Conservation (phyloP, 2,329 filamentous ascomycete species). For the Rosellinia necatrix region DNA sequence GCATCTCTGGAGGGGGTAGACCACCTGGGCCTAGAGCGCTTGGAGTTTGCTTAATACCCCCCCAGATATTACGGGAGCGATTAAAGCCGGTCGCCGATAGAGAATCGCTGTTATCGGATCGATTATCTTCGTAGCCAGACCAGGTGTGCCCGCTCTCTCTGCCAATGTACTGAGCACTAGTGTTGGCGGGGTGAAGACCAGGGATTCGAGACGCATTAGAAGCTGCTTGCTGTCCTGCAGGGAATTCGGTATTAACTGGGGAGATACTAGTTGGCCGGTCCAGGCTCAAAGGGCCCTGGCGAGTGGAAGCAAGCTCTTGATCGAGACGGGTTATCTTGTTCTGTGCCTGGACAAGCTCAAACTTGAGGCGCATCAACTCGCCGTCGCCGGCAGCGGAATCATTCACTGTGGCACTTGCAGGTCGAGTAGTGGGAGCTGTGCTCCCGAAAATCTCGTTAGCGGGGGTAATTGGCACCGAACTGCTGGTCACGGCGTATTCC, state of each 20-base stretch:
- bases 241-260: slow-evolving; percentile 36
- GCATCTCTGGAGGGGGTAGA: slow-evolving; percentile 41
- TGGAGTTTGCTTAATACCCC: slow-evolving; percentile 48
- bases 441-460: slow-evolving; percentile 59
- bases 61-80: slow-evolving; percentile 62
- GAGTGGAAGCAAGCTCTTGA: slow-evolving; percentile 69
- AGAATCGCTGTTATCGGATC: slow-evolving; percentile 61
- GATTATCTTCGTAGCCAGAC: slow-evolving; percentile 58
- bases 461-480: slow-evolving; percentile 66
- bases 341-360: slow-evolving; percentile 72
- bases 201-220: slow-evolving; percentile 41
- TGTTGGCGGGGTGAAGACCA: slow-evolving; percentile 31
- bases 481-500: slow-evolving; percentile 58
- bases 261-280: slow-evolving; percentile 49
- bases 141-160: slow-evolving; percentile 54
- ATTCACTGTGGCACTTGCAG: slow-evolving; percentile 56
- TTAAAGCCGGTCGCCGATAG: slow-evolving; percentile 57
- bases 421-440: slow-evolving; percentile 55
- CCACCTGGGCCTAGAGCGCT: slow-evolving; percentile 34
- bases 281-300: slow-evolving; percentile 62
- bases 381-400: slow-evolving; percentile 49
- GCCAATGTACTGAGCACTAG: slow-evolving; percentile 44
- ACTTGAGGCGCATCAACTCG: slow-evolving; percentile 70
- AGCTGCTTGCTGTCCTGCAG: slow-evolving; percentile 28
- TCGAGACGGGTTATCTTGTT: slow-evolving; percentile 73